phyloP scores from a whole-genome alignment of 768 basidiomycete genomes.

The Omphalotus guepiniiformis region DNA sequence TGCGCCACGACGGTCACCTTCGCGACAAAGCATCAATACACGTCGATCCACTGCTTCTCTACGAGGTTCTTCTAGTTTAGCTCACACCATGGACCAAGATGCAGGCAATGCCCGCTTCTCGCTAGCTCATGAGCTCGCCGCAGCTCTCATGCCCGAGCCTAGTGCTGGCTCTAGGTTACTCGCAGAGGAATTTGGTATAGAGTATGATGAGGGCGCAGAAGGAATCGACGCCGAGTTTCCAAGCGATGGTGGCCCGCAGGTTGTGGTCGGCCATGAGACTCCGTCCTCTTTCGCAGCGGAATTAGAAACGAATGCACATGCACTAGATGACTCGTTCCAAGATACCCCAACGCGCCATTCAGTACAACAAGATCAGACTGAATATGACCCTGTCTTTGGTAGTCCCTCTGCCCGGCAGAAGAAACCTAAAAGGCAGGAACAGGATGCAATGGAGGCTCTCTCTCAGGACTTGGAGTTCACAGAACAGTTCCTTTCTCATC shows the following conservation, averaged over 20 bases:
- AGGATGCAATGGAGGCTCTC: conserved; percentile 70
- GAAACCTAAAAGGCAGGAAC: conserved; percentile 29
- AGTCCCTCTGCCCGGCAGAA: conserved; percentile 28
- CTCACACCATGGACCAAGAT: conserved; percentile 37
- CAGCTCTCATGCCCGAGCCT: conserved; percentile 85
- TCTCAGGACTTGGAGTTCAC: conserved; percentile 73
- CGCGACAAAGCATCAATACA: conserved; percentile 9
- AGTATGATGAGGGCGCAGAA: conserved; percentile 84
- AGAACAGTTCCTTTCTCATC: conserved; percentile 68
- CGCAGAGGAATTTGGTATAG: conserved; percentile 86
- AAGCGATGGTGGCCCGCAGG: conserved; percentile 25
- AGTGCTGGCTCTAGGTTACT: conserved; percentile 70
- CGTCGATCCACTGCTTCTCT: conserved; percentile 51
- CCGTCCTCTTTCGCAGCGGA: conserved; percentile 42
- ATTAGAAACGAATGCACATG: conserved; percentile 24
- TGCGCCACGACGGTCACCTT: conserved; percentile 10
- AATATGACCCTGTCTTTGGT: conserved; percentile 43
- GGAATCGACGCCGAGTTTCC: conserved; percentile 56
- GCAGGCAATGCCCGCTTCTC: conserved; percentile 51
- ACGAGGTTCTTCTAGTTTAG: conserved; percentile 37
- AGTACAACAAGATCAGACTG: conserved; percentile 18
- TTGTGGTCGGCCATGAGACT: conserved; percentile 25
- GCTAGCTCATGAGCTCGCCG: conserved; percentile 83
- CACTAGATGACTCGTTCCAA: conserved; percentile 25
- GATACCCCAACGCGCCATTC: conserved; percentile 26